A percentile compares a stretch with the other conserved stretches of the same genome.
Evolutionary conservation across 2,329 filamentous ascomycete species (phyloP).

Genomic region (Alternaria triticimaculans): DNA sequence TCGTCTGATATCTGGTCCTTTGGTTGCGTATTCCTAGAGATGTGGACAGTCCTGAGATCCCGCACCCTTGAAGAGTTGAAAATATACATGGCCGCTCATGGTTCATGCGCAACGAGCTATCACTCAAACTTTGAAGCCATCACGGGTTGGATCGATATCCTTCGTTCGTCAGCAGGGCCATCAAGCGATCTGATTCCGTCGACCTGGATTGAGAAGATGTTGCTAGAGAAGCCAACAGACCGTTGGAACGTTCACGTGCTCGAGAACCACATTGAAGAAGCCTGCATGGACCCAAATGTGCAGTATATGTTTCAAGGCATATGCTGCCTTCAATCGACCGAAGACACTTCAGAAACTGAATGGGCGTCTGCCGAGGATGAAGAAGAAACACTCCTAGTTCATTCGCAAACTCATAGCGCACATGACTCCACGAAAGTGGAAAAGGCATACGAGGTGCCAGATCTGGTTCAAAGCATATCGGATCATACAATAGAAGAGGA

Average conservation of each 20-base stretch:
- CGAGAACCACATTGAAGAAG: neutral
- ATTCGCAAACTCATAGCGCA: too few relatives aligned
- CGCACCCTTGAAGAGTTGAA: neutral
- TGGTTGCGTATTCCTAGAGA: constrained; percentile 29
- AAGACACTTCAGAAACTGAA: neutral
- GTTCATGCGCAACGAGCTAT: neutral
- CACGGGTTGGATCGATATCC: neutral
- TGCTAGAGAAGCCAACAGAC: neutral
- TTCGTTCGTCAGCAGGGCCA: neutral
- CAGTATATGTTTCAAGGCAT: neutral
- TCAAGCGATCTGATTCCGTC: neutral
- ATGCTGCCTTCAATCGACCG: neutral
- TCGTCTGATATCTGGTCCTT: constrained; percentile 32
- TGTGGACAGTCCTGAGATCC: constrained; percentile 20
- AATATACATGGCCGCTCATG: neutral
- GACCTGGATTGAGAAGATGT: neutral
- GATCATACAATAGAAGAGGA: too few relatives aligned
- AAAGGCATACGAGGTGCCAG: too few relatives aligned
- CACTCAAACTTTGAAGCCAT: neutral
- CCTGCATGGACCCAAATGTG: neutral
- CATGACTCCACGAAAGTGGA: too few relatives aligned
- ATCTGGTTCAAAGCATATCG: too few relatives aligned
- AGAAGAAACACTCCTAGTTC: too few relatives aligned
- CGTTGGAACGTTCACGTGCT: neutral
- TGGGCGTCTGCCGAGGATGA: too few relatives aligned